phyloP scores from a whole-genome alignment of 2,329 filamentous ascomycete genomes.

The Cercospora sesami region DNA sequence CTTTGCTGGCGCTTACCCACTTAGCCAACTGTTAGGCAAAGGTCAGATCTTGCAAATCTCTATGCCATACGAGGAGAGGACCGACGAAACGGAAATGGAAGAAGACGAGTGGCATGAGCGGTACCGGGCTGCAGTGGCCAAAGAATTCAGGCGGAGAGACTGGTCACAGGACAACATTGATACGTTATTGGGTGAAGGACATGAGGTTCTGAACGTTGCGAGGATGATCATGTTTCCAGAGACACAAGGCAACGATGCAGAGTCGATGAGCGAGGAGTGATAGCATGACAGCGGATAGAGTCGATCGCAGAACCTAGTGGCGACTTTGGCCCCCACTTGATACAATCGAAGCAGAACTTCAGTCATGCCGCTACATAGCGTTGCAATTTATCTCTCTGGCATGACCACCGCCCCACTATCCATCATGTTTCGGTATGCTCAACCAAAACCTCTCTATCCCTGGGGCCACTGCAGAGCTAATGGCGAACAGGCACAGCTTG shows the following conservation, averaged over 20 bases:
- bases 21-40: not conserved
- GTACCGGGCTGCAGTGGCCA: not conserved
- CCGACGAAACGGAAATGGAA: not conserved
- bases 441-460: not conserved
- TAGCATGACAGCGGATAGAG: not conserved
- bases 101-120: not conserved
- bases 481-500: not conserved
- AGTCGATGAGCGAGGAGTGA: not conserved
- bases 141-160: not conserved
- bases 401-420: not conserved
- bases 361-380: not conserved
- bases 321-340: too few species aligned
- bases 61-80: not conserved
- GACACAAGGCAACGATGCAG: not conserved
- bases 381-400: not conserved
- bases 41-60: not conserved
- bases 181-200: not conserved
- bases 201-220: not conserved
- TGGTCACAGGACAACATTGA: not conserved
- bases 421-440: not conserved
- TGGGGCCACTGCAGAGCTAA: not conserved
- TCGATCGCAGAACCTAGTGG: too few species aligned
- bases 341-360: not conserved
- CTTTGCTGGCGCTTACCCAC: not conserved
- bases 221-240: not conserved